Percentiles rank a stretch among this genome's conserved stretches.
Evolutionary conservation across 441 rosid genomes (phyloP).

Genomic region (Erodium chrysanthum): DNA sequence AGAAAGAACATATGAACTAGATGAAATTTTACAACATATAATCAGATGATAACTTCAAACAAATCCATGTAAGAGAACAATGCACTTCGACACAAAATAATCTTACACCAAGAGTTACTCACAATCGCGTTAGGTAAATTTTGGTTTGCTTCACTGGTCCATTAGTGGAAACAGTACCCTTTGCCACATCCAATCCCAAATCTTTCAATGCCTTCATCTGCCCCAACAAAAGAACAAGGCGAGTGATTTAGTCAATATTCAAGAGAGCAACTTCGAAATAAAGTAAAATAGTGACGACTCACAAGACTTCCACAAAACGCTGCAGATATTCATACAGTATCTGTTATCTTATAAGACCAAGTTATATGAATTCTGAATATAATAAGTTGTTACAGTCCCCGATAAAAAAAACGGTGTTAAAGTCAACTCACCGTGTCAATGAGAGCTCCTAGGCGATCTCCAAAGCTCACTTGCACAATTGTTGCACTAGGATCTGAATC

Average conservation of each 20-base stretch:
- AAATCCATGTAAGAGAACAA: not conserved
- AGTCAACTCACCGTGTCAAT: constrained; percentile 60
- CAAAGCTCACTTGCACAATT: constrained; percentile 76
- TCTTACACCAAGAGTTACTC: constrained; percentile 24
- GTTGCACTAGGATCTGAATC: constrained; percentile 80
- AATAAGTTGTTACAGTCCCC: not conserved
- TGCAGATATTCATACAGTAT: not conserved
- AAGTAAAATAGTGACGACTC: not conserved
- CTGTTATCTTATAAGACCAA: not conserved
- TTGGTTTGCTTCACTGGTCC: constrained; percentile 70
- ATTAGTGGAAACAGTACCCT: constrained; percentile 70
- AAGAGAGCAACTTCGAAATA: not conserved
- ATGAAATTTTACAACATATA: not conserved
- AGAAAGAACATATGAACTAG: not conserved
- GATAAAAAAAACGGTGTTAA: not conserved
- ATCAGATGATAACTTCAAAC: not conserved
- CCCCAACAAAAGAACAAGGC: constrained; percentile 12
- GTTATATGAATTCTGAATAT: not conserved
- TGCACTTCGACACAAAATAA: not conserved
- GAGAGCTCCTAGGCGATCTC: constrained; percentile 93
- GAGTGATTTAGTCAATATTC: not conserved
- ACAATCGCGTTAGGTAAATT: constrained; percentile 62
- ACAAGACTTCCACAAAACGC: not conserved
- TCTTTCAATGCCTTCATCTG: constrained; percentile 84
- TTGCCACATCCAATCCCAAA: constrained; percentile 73